Percentiles rank a stretch among this genome's conserved stretches.
Evolutionary conservation across 2,329 filamentous ascomycete species (phyloP).

Genomic region (Penicillium sp.): DNA sequence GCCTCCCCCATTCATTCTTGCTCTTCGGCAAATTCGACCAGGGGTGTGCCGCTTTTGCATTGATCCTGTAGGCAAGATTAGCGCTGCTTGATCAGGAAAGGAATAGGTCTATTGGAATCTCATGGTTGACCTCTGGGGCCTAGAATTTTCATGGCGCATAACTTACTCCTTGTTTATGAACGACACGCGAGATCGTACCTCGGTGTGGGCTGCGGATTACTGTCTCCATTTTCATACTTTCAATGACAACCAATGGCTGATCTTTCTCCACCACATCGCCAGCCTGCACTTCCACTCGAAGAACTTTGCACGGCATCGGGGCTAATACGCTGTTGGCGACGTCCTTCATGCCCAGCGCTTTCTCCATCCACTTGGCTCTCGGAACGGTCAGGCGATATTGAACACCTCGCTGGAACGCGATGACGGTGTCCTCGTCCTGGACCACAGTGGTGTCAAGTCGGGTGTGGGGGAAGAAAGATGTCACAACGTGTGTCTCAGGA

Average conservation of each 20-base stretch:
- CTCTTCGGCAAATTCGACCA: slow-evolving; percentile 66
- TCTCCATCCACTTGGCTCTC: slow-evolving; percentile 77
- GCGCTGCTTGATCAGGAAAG: background rate
- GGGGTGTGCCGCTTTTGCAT: slow-evolving; percentile 72
- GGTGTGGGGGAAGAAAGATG: slow-evolving; percentile 78
- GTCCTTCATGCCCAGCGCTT: slow-evolving; percentile 81
- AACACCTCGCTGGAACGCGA: slow-evolving; percentile 71
- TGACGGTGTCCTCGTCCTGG: slow-evolving; percentile 51
- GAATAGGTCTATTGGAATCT: background rate
- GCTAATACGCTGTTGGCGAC: slow-evolving; percentile 78
- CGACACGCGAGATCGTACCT: slow-evolving; percentile 69
- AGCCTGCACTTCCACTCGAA: slow-evolving; percentile 82
- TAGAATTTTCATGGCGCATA: background rate
- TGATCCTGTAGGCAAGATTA: slow-evolving; percentile 59
- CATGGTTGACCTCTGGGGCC: background rate
- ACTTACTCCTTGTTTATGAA: slow-evolving; percentile 72
- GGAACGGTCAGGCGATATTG: slow-evolving; percentile 58
- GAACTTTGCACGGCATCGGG: slow-evolving; percentile 96
- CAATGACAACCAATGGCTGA: slow-evolving; percentile 83
- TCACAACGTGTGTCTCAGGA: slow-evolving; percentile 53
- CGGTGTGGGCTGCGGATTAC: slow-evolving; percentile 75
- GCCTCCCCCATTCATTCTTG: background rate
- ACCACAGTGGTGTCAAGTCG: slow-evolving; percentile 79
- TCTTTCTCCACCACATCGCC: slow-evolving; percentile 83
- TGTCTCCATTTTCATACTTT: slow-evolving; percentile 90